Conservation (phyloP, 129 eudicot species). For the Sambucus nigra region DNA sequence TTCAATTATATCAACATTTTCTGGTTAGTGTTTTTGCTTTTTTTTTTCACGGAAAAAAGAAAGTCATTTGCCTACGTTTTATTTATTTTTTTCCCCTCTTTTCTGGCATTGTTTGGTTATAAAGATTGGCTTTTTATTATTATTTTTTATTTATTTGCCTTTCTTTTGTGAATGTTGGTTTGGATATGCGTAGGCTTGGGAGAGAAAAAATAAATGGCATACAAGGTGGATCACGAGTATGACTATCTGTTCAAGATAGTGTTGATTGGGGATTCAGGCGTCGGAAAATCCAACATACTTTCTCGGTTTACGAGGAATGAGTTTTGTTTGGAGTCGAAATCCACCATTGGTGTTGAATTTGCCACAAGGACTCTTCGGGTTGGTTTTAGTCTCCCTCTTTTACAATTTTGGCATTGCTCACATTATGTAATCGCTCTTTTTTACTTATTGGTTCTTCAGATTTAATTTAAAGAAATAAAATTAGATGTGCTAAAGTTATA, state of each 20-base stretch:
- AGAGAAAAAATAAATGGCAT: slow-evolving; percentile 51
- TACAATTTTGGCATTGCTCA: background rate
- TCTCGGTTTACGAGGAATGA: slow-evolving; percentile 86
- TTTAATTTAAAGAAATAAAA: too few species aligned
- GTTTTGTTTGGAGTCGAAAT: slow-evolving; percentile 84
- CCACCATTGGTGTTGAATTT: slow-evolving; percentile 94
- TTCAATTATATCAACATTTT: background rate
- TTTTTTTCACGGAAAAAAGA: background rate
- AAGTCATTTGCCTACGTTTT: background rate
- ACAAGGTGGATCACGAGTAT: slow-evolving; percentile 89
- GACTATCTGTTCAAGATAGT: slow-evolving; percentile 83
- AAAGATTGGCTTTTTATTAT: background rate
- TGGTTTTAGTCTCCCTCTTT: background rate
- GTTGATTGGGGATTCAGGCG: slow-evolving; percentile 85
- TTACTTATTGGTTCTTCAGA: background rate
- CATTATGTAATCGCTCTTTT: background rate
- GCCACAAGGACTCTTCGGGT: slow-evolving; percentile 93
- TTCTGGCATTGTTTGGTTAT: background rate
- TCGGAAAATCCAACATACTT: slow-evolving; percentile 89
- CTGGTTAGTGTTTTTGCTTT: slow-evolving; percentile 2
- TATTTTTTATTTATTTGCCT: background rate
- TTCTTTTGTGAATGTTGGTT: background rate
- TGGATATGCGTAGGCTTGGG: slow-evolving; percentile 19
- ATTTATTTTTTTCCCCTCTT: background rate
- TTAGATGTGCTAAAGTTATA: too few species aligned